These are phyloP conservation scores for Penicillium sp. DNA, from an alignment of 2,329 filamentous ascomycete species.

Conservation along the genomic window DNA sequence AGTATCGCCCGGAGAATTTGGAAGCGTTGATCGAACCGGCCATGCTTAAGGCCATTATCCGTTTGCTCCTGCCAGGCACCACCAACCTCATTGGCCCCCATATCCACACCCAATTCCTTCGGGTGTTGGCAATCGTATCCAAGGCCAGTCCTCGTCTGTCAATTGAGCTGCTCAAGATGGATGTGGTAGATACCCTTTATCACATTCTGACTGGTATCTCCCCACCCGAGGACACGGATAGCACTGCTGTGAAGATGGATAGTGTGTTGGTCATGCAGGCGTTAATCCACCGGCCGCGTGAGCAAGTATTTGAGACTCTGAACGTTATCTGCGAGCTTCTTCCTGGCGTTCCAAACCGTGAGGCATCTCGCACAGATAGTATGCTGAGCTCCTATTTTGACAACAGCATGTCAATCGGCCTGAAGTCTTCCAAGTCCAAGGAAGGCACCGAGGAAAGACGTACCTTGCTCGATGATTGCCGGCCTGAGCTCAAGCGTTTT, in stretches of 20 bases:
- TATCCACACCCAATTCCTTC: conserved; percentile 94
- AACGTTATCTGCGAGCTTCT: conserved; percentile 96
- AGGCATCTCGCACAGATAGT: conserved; percentile 52
- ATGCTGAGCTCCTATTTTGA: conserved; percentile 47
- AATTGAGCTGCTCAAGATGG: conserved; percentile 89
- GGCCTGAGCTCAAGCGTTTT: conserved; percentile 83
- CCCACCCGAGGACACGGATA: conserved; percentile 69
- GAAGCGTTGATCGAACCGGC: conserved; percentile 91
- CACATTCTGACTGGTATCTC: conserved; percentile 96
- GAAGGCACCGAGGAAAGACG: conserved; percentile 73
- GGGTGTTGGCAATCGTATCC: conserved; percentile 85
- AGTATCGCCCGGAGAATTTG: conserved; percentile 78
- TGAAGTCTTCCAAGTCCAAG: conserved; percentile 40
- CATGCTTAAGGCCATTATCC: conserved; percentile 77
- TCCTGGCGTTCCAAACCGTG: conserved; percentile 65
- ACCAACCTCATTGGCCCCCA: conserved; percentile 92
- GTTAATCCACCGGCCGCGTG: conserved; percentile 87
- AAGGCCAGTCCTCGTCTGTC: conserved; percentile 84
- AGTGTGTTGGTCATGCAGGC: conserved; percentile 99
- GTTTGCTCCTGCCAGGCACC: conserved; percentile 85
- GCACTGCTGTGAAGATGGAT: conserved; percentile 67
- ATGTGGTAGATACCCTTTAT: conserved; percentile 94
- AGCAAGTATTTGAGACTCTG: conserved; percentile 94
- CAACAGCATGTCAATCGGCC: conserved; percentile 42
- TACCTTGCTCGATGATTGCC: conserved; percentile 78